Base-by-base conservation (phyloP, 495 filamentous ascomycete genomes). In the Xylaria grammica region DNA sequence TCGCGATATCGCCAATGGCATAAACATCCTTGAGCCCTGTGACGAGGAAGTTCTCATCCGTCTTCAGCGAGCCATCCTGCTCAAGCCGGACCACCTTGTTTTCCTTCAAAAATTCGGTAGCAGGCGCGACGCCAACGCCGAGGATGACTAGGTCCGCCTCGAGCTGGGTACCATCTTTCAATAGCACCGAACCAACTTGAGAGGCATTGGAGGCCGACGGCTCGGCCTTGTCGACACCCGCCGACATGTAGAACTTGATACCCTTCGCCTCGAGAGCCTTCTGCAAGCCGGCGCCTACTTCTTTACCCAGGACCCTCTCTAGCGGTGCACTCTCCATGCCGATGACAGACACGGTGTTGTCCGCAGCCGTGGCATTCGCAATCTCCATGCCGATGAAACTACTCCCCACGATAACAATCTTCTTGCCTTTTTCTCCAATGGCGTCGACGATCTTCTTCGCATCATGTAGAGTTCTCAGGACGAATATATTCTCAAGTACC, bases 331-430 rank as follows among this genome's bases (percentile, higher is more conserved):
- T 87, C 73, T 97, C 96, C 90, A 93, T 94, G 56, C 95, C 95
- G n/a, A 99, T 82, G 58, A 97, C 86, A n/a, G 90, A 90, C 40
- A 99, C 91, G 19, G 86, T 77, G 70, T 97, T 92, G 55, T 86
- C 87, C 58, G 89, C 89, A 13, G 86, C 77, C 3, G 88, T 88
- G 36, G 87, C 87, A 55, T 94, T 97, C 44, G 89, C 92, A 29
- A 97, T 85, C 77, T 99, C 95, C 94, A 99, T 96, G 40, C 95
- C 86, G 74, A 99, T 99, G 77, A 99, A 97, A 50, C 90, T 93
- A 58, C 87, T 91, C 20, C 95, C 95, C 60, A 99, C 86, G 19
- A 99, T 83, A 38, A 97, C 93, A 69, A 97, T 86, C 77, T 96
- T 96, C 82, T 95, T 97, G 45, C 88, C 88, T 72, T 91, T 91